Evolutionary conservation across 2,329 filamentous ascomycete species (phyloP).

Genomic region (Tolypocladium paradoxum): DNA sequence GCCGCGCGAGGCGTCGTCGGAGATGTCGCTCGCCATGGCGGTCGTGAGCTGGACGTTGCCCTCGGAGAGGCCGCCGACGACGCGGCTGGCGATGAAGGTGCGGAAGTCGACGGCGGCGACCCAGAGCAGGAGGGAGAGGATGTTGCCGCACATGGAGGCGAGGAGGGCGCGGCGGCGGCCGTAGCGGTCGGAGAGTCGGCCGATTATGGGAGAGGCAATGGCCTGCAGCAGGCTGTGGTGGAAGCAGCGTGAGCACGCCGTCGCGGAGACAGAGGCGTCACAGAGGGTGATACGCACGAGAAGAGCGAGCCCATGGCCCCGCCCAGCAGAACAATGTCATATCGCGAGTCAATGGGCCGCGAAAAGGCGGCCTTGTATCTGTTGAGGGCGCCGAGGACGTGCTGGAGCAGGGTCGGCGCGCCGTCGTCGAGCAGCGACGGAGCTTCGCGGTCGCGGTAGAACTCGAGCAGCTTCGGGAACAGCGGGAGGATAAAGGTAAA

Average conservation of each 20-base stretch:
- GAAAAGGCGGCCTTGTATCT: constrained; percentile 91
- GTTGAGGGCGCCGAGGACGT: constrained; percentile 74
- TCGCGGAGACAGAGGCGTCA: neutral
- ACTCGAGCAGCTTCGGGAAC: constrained; percentile 89
- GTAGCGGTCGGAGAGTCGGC: constrained; percentile 75
- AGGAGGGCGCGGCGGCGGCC: constrained; percentile 80
- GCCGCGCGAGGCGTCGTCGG: constrained; percentile 71
- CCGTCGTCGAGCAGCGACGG: constrained; percentile 32
- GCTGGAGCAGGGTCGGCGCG: constrained; percentile 60
- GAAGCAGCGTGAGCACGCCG: neutral
- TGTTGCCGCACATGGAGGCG: constrained; percentile 87
- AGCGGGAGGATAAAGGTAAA: constrained; percentile 98
- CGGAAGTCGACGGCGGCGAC: constrained; percentile 88
- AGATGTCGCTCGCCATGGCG: constrained; percentile 93
- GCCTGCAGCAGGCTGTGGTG: constrained; percentile 68
- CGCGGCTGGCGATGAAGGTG: constrained; percentile 84
- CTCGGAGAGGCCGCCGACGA: constrained; percentile 89
- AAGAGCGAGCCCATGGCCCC: constrained; percentile 91
- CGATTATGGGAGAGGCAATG: constrained; percentile 84
- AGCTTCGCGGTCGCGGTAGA: constrained; percentile 81
- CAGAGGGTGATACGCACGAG: constrained; percentile 32
- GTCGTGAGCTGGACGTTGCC: constrained; percentile 95
- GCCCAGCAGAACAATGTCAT: constrained; percentile 92
- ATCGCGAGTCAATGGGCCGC: constrained; percentile 85
- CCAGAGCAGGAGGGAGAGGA: constrained; percentile 88